A percentile compares a stretch with the other conserved stretches of the same genome.
These are phyloP conservation scores for Candida xyloterini DNA, from an alignment of 805 yeast species.

Conservation along the genomic window DNA sequence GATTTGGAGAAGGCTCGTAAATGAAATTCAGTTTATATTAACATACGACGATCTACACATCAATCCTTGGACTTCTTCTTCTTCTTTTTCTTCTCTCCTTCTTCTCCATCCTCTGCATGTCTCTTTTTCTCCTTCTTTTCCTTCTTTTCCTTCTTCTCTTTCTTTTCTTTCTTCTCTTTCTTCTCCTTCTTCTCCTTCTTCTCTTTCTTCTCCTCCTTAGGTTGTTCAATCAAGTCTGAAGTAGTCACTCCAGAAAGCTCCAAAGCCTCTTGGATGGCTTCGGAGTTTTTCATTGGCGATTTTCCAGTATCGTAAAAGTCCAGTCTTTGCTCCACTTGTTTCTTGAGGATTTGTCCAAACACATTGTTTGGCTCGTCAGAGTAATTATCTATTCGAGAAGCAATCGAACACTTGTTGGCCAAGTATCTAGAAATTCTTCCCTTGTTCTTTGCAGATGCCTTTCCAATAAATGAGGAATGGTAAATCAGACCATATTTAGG, in stretches of 20 bases:
- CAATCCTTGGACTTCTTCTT: slow-evolving; percentile 31
- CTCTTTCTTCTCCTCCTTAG: slow-evolving; percentile 37
- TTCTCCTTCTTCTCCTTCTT: slow-evolving; percentile 44
- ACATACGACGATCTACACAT: slow-evolving; percentile 4
- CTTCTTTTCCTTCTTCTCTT: slow-evolving; percentile 35
- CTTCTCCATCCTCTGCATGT: slow-evolving; percentile 18
- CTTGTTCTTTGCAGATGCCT: slow-evolving; percentile 94
- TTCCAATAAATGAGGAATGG: slow-evolving; percentile 92
- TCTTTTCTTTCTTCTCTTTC: slow-evolving; percentile 39
- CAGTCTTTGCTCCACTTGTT: slow-evolving; percentile 97
- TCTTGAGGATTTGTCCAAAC: slow-evolving; percentile 87
- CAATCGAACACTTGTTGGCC: slow-evolving; percentile 98
- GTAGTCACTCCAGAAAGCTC: slow-evolving; percentile 47
- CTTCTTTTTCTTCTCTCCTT: slow-evolving; percentile 20
- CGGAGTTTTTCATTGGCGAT: slow-evolving; percentile 93
- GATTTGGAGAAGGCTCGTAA: background rate
- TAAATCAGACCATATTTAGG: slow-evolving; percentile 95
- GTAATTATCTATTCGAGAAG: slow-evolving; percentile 96
- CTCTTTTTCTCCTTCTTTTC: slow-evolving; percentile 33
- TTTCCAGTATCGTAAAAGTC: slow-evolving; percentile 95
- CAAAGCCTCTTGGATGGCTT: slow-evolving; percentile 91
- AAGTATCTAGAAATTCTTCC: slow-evolving; percentile 98
- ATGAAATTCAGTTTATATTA: slow-evolving; percentile 4
- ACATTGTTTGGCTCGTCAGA: slow-evolving; percentile 90
- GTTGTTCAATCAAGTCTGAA: slow-evolving; percentile 30